A percentile compares a stretch with the other conserved stretches of the same genome.
Conservation (phyloP, 495 filamentous ascomycete species). For the Aspergillus egyptiacus region DNA sequence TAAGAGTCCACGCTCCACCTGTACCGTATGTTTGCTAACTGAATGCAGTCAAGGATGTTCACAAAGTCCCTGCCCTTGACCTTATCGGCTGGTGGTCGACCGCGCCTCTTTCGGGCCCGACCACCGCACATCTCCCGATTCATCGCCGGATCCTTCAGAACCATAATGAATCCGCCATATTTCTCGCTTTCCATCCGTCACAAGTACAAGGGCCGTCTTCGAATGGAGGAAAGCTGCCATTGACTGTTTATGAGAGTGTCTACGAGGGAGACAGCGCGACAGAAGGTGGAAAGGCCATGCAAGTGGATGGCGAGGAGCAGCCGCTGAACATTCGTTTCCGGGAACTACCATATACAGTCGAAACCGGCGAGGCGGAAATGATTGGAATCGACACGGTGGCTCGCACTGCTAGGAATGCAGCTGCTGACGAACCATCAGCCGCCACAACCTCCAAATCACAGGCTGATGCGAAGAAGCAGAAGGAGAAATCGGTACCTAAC, state of each 20-base stretch:
- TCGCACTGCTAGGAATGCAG: constrained; percentile 71
- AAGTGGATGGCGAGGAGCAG: constrained; percentile 58
- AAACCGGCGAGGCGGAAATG: constrained; percentile 96
- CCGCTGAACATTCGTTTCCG: constrained; percentile 63
- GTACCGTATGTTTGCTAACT: not conserved
- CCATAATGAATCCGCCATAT: constrained; percentile 79
- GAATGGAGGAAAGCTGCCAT: constrained; percentile 71
- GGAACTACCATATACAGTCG: constrained; percentile 77
- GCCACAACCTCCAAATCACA: constrained; percentile 5
- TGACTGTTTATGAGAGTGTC: constrained; percentile 85
- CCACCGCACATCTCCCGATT: constrained; percentile 58
- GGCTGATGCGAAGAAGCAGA: constrained; percentile 17
- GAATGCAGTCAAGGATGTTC: constrained; percentile 72
- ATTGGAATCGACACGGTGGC: constrained; percentile 91
- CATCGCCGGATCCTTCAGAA: constrained; percentile 66
- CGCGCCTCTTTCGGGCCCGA: constrained; percentile 65
- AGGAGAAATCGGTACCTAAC: constrained; percentile 31
- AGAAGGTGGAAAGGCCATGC: constrained; percentile 64
- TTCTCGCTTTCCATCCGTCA: constrained; percentile 77
- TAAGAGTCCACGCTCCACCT: constrained; percentile 31
- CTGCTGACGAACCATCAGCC: constrained; percentile 35
- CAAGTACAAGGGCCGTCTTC: constrained; percentile 40
- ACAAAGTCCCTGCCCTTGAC: constrained; percentile 75
- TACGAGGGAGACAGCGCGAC: constrained; percentile 56
- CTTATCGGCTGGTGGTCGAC: constrained; percentile 96